Base-by-base conservation (phyloP, 768 basidiomycete species). In the Pisolithus microcarpus region DNA sequence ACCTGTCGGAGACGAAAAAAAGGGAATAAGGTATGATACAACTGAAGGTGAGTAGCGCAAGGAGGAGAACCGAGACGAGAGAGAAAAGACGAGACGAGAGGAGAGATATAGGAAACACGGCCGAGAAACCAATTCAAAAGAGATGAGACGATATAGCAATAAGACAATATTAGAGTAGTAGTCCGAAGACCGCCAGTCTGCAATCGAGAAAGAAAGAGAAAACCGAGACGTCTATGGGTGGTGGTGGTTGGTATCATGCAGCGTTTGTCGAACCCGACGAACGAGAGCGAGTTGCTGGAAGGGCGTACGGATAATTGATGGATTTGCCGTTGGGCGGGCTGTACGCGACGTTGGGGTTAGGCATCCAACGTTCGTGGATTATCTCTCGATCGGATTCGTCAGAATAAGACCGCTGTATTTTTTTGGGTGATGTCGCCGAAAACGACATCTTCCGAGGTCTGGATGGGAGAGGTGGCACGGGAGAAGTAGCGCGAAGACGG, bases 301-400 rank as follows among this genome's bases (percentile, higher is more conserved):
- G 56, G 46, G 57, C 60, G 51, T 59, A 68, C 4, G 58, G 62
- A 42, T 65, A 61, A 37, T 62, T 58, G 34, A 62, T 50, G 3
- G 62, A 34, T 42, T 65, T 67, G 28, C 72, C 65, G 4, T 59
- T 64, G 18, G 69, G 72, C 7, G 72, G 72, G 38, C 72, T 66
- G 48, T 66, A 65, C 36, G 66, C 65, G 48, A 67, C 31, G 21
- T 67, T 63, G 38, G 65, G 59, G 28, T 76, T 74, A 13, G 84
- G 84, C 42, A 85, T 70, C 84, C 84, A 85, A 54, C 81, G 76
- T 61, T 84, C 77, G 52, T 78, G 81, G 40, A 81, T 78, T 63
- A 72, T 69, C 56, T 77, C 71, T 57, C 65, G 67, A 52, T 70
- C 70, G 56, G 82, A 84, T 70, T 84, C 83, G 61, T 86, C 84